Conservation (phyloP, 208 protist species). For the Leishmania aethiopica region DNA sequence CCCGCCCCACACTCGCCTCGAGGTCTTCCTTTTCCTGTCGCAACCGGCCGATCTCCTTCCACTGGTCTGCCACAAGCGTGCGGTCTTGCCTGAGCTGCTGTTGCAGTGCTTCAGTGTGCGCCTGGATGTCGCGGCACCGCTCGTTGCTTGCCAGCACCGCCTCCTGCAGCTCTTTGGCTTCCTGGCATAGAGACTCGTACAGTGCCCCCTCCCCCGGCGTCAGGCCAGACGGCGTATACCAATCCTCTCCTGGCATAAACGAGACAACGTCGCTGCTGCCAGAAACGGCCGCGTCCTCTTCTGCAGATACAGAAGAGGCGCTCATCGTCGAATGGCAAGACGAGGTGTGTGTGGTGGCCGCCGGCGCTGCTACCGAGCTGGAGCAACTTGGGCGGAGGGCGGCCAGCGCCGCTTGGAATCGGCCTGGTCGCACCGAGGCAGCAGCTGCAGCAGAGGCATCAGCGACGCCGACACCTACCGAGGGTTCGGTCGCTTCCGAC, state of each 20-base stretch:
- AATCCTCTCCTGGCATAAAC: slow-evolving; percentile 10
- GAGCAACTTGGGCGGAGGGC: slow-evolving; percentile 27
- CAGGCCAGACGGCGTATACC: slow-evolving; percentile 35
- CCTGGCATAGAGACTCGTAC: slow-evolving; percentile 49
- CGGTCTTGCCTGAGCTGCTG: slow-evolving; percentile 69
- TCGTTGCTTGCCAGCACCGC: slow-evolving; percentile 49
- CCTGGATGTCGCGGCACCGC: slow-evolving; percentile 40
- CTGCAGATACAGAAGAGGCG: background rate
- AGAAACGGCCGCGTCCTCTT: background rate
- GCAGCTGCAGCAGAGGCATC: background rate
- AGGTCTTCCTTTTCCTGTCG: slow-evolving; percentile 42
- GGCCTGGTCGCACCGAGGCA: slow-evolving; percentile 9
- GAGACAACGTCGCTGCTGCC: background rate
- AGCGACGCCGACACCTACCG: background rate
- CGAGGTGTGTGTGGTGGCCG: slow-evolving; percentile 10
- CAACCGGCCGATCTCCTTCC: slow-evolving; percentile 47
- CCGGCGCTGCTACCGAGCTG: slow-evolving; percentile 6
- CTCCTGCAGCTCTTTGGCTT: slow-evolving; percentile 49
- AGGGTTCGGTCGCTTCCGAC: background rate
- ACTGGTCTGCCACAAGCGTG: slow-evolving; percentile 65
- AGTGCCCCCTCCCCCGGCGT: slow-evolving; percentile 6
- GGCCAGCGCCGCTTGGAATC: slow-evolving; percentile 27
- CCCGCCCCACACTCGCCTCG: slow-evolving; percentile 16
- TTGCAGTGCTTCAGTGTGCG: slow-evolving; percentile 30
- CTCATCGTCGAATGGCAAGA: slow-evolving; percentile 8